A percentile compares a stretch with the other conserved stretches of the same genome.
Conservation (phyloP, 306 rosid species). For the Calophaca sinica region DNA sequence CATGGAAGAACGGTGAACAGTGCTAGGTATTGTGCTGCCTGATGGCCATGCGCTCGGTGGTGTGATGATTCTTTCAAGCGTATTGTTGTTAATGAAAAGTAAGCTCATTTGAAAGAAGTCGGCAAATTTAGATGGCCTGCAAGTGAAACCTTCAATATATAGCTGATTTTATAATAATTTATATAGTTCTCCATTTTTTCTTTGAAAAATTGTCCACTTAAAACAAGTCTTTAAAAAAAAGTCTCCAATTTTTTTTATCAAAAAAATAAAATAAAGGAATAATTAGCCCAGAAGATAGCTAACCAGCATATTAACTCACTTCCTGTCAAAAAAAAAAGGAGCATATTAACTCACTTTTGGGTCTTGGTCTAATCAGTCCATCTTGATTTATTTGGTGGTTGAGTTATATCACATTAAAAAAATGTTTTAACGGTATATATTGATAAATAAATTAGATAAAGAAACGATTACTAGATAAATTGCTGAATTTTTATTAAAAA, state of each 20-base stretch:
- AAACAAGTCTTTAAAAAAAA: neutral
- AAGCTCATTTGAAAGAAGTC: slow-evolving; percentile 18
- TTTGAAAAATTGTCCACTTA: neutral
- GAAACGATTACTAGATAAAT: too few species aligned
- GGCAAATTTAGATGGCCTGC: slow-evolving; percentile 15
- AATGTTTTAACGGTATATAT: too few species aligned
- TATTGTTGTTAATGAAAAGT: slow-evolving; percentile 34
- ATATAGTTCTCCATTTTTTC: neutral
- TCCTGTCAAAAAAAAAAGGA: too few species aligned
- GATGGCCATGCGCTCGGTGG: slow-evolving; percentile 12
- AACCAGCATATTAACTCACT: slow-evolving; percentile 3
- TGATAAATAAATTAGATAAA: too few species aligned
- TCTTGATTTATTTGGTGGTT: too few species aligned
- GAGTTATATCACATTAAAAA: too few species aligned
- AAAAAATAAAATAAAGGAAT: neutral
- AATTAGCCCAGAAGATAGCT: slow-evolving; percentile 14
- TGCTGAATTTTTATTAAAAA: too few species aligned
- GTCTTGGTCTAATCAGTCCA: neutral
- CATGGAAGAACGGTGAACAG: slow-evolving; percentile 73
- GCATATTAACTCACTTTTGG: neutral
- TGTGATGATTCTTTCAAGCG: slow-evolving; percentile 29
- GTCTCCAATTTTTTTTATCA: too few species aligned
- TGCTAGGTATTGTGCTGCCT: neutral
- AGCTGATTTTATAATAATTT: slow-evolving; percentile 8
- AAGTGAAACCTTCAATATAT: slow-evolving; percentile 29